Conservation (phyloP, 441 rosid genomes). For the Gossypium schwendimanii region DNA sequence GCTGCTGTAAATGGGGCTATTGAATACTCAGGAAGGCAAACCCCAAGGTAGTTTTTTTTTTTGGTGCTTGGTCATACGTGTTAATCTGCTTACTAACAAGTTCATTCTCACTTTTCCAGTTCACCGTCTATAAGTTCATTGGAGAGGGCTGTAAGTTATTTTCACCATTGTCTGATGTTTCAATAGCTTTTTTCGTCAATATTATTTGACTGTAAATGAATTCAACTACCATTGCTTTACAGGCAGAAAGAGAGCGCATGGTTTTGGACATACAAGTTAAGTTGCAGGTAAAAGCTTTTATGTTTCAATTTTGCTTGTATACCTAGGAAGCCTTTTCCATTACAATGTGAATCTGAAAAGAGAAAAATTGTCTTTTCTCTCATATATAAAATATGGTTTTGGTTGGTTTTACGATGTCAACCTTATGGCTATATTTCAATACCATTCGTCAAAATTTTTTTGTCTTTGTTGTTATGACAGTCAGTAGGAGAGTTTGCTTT, state of each 20-base stretch:
- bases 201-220: constrained; percentile 11
- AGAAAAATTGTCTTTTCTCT: background rate
- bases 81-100: constrained; percentile 10
- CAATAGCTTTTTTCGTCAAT: constrained; percentile 9
- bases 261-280: constrained; percentile 98
- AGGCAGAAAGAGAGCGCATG: constrained; percentile 98
- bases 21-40: constrained; percentile 69
- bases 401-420: constrained; percentile 1
- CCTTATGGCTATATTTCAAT: background rate
- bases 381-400: background rate
- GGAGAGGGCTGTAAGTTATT: constrained; percentile 94
- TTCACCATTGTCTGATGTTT: constrained; percentile 20
- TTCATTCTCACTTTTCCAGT: constrained; percentile 39
- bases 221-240: constrained; percentile 19
- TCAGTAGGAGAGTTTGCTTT: background rate
- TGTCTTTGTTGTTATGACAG: background rate
- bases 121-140: constrained; percentile 77
- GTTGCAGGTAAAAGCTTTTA: constrained; percentile 62
- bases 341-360: background rate
- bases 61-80: constrained; percentile 10
- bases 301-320: constrained; percentile 8
- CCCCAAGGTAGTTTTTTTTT: constrained; percentile 54
- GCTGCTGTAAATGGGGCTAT: constrained; percentile 82
- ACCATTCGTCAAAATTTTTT: background rate
- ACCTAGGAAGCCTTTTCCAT: background rate